Percentiles rank a stretch among this genome's conserved stretches.
Evolutionary conservation across 2,329 filamentous ascomycete genomes (phyloP).

Genomic region (Tolypocladium cylindrosporum): DNA sequence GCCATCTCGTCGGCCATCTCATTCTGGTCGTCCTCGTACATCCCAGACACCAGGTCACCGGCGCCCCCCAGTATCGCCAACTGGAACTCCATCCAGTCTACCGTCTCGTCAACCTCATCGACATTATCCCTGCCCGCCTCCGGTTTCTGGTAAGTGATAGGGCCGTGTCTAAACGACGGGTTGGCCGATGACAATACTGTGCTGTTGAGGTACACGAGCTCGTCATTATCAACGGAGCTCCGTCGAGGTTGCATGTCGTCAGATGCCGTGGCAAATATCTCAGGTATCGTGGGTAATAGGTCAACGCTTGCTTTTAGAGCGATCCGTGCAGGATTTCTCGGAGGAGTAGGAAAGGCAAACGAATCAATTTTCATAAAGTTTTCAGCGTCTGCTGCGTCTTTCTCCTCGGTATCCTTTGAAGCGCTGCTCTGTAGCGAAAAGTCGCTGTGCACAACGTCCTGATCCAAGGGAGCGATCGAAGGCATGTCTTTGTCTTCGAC

Average conservation of each 20-base stretch:
- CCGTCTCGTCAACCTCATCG: constrained; percentile 32
- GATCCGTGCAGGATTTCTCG: constrained; percentile 12
- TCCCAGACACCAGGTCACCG: constrained; percentile 37
- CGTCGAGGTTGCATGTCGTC: background rate
- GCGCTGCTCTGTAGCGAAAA: constrained; percentile 7
- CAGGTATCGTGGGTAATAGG: constrained; percentile 14
- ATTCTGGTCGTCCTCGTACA: constrained; percentile 32
- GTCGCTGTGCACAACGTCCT: constrained; percentile 15
- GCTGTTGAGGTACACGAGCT: constrained; percentile 36
- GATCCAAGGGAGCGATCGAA: constrained; percentile 2
- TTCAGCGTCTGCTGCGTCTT: background rate
- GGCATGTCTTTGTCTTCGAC: background rate
- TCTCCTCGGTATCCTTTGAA: background rate
- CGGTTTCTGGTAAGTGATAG: constrained; percentile 39
- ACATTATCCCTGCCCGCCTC: constrained; percentile 23
- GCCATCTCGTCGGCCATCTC: constrained; percentile 30
- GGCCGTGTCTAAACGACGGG: constrained; percentile 43
- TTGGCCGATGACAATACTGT: constrained; percentile 39
- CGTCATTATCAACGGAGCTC: constrained; percentile 15
- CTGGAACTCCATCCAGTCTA: constrained; percentile 57
- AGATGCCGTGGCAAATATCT: constrained; percentile 5
- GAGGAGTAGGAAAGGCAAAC: background rate
- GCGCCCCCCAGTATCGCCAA: constrained; percentile 52
- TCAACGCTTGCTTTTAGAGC: background rate
- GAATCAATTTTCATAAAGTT: background rate